phyloP scores from a whole-genome alignment of 179 eudicot species.

The Vitellaria paradoxa region DNA sequence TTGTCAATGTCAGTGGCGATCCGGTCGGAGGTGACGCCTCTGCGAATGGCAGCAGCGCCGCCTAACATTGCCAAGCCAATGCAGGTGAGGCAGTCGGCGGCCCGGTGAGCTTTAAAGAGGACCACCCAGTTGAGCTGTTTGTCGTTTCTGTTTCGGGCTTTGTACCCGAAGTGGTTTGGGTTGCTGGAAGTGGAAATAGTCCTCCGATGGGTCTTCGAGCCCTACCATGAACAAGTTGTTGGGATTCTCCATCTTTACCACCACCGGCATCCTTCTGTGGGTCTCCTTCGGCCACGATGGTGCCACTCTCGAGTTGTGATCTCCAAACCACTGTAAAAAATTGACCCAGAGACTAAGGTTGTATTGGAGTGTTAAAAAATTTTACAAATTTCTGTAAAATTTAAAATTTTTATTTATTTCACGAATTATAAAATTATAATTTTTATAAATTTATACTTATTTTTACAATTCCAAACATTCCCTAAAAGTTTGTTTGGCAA shows the following conservation, averaged over 20 bases:
- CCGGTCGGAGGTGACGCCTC: slow-evolving; percentile 62
- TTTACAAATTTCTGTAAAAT: no score
- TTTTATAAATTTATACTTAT: no score
- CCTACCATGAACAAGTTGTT: slow-evolving; percentile 92
- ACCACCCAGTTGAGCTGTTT: slow-evolving; percentile 97
- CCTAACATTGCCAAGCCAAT: slow-evolving; percentile 45
- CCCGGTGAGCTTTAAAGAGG: slow-evolving; percentile 82
- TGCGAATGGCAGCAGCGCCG: slow-evolving; percentile 57
- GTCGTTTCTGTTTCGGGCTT: slow-evolving; percentile 57
- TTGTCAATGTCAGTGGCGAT: slow-evolving; percentile 43
- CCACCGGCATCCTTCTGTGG: slow-evolving; percentile 78
- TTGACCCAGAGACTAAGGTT: no score
- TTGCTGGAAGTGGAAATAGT: slow-evolving; percentile 35
- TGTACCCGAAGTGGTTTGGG: slow-evolving; percentile 11
- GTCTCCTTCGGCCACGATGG: slow-evolving; percentile 52
- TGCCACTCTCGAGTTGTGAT: slow-evolving; percentile 29
- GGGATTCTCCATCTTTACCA: slow-evolving; percentile 90
- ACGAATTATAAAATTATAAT: no score
- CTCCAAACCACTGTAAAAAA: not conserved
- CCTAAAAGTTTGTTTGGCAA: no score
- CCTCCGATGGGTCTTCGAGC: slow-evolving; percentile 49
- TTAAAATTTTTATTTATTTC: no score
- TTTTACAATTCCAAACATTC: no score
- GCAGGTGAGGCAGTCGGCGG: slow-evolving; percentile 83
- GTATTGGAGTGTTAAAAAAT: no score